Evolutionary conservation across 2,329 filamentous ascomycete species (phyloP).

Genomic region (Cordyceps cateniannulata): DNA sequence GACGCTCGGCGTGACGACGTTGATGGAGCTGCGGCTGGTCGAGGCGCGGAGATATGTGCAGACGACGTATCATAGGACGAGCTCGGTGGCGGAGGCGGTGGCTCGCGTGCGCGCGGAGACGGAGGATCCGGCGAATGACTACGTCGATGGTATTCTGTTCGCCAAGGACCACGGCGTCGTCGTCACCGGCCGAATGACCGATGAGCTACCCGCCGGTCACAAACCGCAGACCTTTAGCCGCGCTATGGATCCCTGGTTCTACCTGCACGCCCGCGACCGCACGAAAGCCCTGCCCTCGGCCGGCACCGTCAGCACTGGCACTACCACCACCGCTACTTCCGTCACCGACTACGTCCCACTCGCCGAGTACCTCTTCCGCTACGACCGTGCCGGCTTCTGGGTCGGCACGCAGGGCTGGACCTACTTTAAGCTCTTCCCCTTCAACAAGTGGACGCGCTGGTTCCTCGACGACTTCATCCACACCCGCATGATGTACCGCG

Average conservation of each 20-base stretch:
- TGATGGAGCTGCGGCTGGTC: conserved; percentile 58
- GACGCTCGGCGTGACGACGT: conserved; percentile 60
- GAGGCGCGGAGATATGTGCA: conserved; percentile 55
- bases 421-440: conserved; percentile 60
- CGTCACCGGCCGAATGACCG: conserved; percentile 55
- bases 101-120: conserved; percentile 43
- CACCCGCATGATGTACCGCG: conserved; percentile 68
- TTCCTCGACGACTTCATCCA: conserved; percentile 67
- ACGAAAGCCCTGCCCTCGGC: conserved; percentile 24
- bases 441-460: conserved; percentile 59
- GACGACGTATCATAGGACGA: conserved; percentile 52
- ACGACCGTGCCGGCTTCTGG: conserved; percentile 72
- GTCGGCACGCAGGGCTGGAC: conserved; percentile 59
- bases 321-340: conserved; percentile 14
- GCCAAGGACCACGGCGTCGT: conserved; percentile 56
- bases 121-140: conserved; percentile 47
- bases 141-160: conserved; percentile 68
- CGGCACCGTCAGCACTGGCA: conserved; percentile 1
- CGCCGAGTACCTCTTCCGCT: conserved; percentile 69
- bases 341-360: conserved; percentile 55
- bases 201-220: conserved; percentile 37
- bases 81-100: conserved; percentile 41
- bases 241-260: conserved; percentile 68
- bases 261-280: conserved; percentile 57
- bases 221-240: conserved; percentile 49